These are phyloP conservation scores for Mucor mucedo DNA, from an alignment of 371 early-diverging fungal genomes.

Conservation along the genomic window DNA sequence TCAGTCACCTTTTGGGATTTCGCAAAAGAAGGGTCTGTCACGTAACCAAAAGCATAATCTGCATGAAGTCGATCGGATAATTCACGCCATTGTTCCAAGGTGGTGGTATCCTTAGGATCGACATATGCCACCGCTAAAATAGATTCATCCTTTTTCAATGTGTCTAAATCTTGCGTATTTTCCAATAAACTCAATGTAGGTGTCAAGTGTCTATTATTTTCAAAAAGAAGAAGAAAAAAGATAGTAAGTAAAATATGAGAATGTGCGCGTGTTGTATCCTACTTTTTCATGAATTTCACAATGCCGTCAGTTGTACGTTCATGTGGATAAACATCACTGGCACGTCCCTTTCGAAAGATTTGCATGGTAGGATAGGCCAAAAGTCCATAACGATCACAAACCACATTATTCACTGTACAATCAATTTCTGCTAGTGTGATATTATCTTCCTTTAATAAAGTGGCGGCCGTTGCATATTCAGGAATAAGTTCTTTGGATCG, in stretches of 20 bases:
- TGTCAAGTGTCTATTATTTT: constrained; percentile 51
- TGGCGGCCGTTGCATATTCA: constrained; percentile 85
- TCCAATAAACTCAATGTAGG: constrained; percentile 63
- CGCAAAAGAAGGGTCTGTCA: constrained; percentile 36
- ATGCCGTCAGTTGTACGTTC: constrained; percentile 76
- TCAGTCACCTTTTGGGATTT: constrained; percentile 43
- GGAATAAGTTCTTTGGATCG: constrained; percentile 87
- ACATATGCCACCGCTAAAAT: constrained; percentile 86
- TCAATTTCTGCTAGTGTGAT: constrained; percentile 88
- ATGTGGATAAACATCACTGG: constrained; percentile 62
- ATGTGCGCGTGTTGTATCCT: constrained; percentile 15
- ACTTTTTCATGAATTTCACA: constrained; percentile 83
- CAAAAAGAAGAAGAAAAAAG: not conserved
- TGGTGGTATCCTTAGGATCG: constrained; percentile 58
- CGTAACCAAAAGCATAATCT: constrained; percentile 77
- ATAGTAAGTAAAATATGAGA: not conserved
- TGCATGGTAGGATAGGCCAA: constrained; percentile 70
- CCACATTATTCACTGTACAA: constrained; percentile 80
- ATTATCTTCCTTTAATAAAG: constrained; percentile 61
- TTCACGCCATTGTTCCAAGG: constrained; percentile 51
- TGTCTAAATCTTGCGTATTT: constrained; percentile 47
- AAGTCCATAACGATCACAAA: constrained; percentile 80
- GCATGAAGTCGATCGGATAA: constrained; percentile 75
- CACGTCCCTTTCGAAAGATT: constrained; percentile 24
- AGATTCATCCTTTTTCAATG: constrained; percentile 75